Evolutionary conservation across 768 basidiomycete species (phyloP), one percentile per base, ranked within the genome.

Genomic region (Trametes cubensis): DNA sequence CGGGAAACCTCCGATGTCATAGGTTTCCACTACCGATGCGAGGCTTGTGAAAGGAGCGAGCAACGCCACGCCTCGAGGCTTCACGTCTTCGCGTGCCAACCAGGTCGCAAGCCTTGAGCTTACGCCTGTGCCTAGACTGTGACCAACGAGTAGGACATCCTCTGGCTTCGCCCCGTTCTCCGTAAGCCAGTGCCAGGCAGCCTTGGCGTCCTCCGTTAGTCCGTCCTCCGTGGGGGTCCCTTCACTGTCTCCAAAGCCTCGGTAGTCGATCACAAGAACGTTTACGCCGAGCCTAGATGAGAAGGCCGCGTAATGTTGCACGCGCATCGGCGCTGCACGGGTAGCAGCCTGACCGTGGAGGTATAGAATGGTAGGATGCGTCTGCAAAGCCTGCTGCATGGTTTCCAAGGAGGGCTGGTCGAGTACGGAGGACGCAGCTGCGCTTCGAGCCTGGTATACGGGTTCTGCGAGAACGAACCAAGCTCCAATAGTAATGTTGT

Each of bases 291-390:
- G 76, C 0, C 88, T 82, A 3, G 86, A 82, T 0, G 90, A 81
- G 69, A 88, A 87, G 0, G 83, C 79, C 18, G 80, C 75, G 70
- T 93, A 93, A 41, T 86, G 81, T 18, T 79, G 80, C n/a, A 95
- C 78, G 13, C 95, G 89, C 44, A 79, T 81, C 1, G 76, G 64
- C 6, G 83, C 79, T 0, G 91, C 91, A 17, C 95, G 85, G 0
- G 90, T 94, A 0, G 80, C 95, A 0, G 87, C 89, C 64, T 96
- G 96, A 11, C 96, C 96, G 65, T 98, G 96, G 45, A 95, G 79
- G 76, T 91, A 96, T n/a, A 98, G 78, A n/a, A 96, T 77, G 0
- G 90, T 95, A 0, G 93, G 93, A 26, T 81, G 74, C 0, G 76
- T 65, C 14, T 76, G 73, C 18, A 95, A 73, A 1, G 92, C 88